Evolutionary conservation across 2,329 filamentous ascomycete species (phyloP).

Genomic region (Colletotrichum lupini): DNA sequence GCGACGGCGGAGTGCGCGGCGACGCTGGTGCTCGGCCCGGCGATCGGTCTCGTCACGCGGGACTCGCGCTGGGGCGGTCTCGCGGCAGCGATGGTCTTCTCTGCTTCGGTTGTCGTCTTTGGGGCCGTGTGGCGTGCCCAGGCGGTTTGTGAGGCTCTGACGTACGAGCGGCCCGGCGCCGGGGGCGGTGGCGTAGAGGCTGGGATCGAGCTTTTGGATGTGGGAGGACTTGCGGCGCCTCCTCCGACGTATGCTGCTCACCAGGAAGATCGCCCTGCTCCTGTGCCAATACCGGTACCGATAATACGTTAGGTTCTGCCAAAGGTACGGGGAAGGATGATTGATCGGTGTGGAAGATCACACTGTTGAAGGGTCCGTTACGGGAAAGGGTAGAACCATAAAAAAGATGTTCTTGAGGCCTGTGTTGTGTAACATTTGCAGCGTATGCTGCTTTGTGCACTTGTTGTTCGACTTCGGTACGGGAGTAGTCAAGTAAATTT

Average conservation of each 20-base stretch:
- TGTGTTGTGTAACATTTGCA: too few species aligned
- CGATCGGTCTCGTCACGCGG: background rate
- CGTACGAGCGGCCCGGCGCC: background rate
- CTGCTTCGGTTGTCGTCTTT: background rate
- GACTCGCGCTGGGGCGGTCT: background rate
- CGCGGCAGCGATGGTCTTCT: background rate
- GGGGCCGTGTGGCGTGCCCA: background rate
- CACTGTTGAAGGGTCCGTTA: too few species aligned
- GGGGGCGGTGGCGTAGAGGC: background rate
- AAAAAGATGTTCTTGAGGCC: too few species aligned
- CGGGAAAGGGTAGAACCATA: too few species aligned
- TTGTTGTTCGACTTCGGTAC: too few species aligned
- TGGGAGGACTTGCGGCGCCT: background rate
- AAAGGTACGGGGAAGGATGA: background rate
- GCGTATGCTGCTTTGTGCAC: too few species aligned
- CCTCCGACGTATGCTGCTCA: background rate
- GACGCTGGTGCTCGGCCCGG: background rate
- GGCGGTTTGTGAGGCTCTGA: background rate
- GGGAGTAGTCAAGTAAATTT: too few species aligned
- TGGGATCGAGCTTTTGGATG: background rate
- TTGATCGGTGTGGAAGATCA: background rate
- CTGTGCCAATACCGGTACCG: background rate
- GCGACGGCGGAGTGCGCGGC: background rate
- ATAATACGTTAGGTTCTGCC: background rate
- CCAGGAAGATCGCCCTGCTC: background rate